Evolutionary conservation across 176 grass and related monocot genomes (phyloP), one percentile per base, ranked within the genome.

Genomic region (Ensete ventricosum): DNA sequence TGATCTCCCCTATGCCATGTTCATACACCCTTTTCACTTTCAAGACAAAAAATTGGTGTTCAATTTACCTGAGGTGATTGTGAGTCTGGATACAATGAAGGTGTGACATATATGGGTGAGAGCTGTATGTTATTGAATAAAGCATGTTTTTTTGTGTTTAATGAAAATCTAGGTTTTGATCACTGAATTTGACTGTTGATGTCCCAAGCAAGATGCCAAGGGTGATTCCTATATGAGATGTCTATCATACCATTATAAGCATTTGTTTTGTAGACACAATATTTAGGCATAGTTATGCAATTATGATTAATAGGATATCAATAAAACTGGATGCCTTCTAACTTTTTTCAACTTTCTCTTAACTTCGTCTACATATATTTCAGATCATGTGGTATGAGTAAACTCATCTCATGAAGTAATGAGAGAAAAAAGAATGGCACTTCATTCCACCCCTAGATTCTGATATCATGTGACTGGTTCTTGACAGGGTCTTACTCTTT

Each of bases 401-500:
- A 43, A 43, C 34, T 43, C 34, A 6, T 43, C 34, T 43, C 34
- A 43, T 43, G 34, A 43, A 43, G 34, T 43, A 5, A 43, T 43
- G 34, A 43, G 34, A 4, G 34, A 0, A 43, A 43, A 43, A 43
- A 43, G 34, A 6, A 43, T 43, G 34, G 34, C 34, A 43, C 34
- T 43, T 69, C 69, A 88, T 14, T 57, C 26, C 71, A 21, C 64
- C 52, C 26, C 78, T 77, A 67, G 26, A 62, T 73, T 83, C 58
- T 54, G 9, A 43, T 43, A 43, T 62, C 17, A 11, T 59, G 8
- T 48, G 20, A 17, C 2, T 55, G 71, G 68, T 51, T 55, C 21
- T 74, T 84, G 83, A n/a, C 88, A 98, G 95, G 95, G 95, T 67
- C 86, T 91, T 71, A 91, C 82, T 64, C 80, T 98, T 84, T 94